Percentiles rank a stretch among this genome's conserved stretches.
Conservation (phyloP, 257 asterid species). For the Solanum habrochaites region DNA sequence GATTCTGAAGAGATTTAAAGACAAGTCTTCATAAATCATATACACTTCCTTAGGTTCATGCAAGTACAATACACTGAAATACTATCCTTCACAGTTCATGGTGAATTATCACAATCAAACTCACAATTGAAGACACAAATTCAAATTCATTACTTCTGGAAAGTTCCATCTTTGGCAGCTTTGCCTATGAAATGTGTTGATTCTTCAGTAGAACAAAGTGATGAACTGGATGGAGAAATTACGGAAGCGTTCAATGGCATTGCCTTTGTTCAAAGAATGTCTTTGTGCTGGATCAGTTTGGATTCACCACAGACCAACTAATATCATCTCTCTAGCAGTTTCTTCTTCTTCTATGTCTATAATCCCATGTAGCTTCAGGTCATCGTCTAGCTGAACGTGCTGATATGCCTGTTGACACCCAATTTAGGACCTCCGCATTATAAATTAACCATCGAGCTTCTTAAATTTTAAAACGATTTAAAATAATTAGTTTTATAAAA, state of each 20-base stretch:
- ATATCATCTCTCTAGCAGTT: conserved; percentile 5
- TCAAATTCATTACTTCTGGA: not conserved
- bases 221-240: not conserved
- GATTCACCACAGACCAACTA: conserved; percentile 18
- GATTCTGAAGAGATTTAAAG: not conserved
- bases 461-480: too few species aligned
- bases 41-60: not conserved
- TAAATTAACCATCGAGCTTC: too few species aligned
- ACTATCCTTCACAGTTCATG: not conserved
- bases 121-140: not conserved
- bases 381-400: not conserved
- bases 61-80: not conserved
- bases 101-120: not conserved
- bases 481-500: too few species aligned
- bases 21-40: not conserved
- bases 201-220: not conserved
- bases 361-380: not conserved
- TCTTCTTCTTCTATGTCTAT: conserved; percentile 1
- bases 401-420: not conserved
- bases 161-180: not conserved
- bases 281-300: conserved; percentile 6
- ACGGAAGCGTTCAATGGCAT: not conserved
- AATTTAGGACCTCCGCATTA: too few species aligned
- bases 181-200: not conserved
- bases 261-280: not conserved